A percentile compares a stretch with the other conserved stretches of the same genome.
Evolutionary conservation across 106 monocot genomes (phyloP).

Genomic region (Allium fistulosum): DNA sequence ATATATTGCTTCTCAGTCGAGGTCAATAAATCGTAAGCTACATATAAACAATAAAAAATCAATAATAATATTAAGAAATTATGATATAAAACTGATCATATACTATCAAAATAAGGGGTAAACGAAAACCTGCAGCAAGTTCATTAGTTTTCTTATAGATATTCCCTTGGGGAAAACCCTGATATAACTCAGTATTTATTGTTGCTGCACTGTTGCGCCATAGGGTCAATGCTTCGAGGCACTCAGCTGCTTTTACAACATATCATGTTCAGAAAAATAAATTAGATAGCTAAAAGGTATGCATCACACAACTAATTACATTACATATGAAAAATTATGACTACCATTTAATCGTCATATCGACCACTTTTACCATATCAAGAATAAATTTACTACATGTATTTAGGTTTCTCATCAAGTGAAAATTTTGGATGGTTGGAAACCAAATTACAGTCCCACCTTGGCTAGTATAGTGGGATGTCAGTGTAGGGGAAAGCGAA

Average conservation of each 20-base stretch:
- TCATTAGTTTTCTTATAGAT: conserved; percentile 28
- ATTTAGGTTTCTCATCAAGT: not conserved
- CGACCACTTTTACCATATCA: not conserved
- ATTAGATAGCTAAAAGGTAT: too few species aligned
- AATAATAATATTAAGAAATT: not conserved
- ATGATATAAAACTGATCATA: not conserved
- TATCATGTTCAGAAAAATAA: not conserved
- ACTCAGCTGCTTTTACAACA: conserved; percentile 26
- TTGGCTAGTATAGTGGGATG: too few species aligned
- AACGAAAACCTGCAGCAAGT: conserved; percentile 31
- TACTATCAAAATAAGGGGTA: not conserved
- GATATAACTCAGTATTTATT: conserved; percentile 39
- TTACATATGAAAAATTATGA: not conserved
- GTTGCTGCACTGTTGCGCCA: conserved; percentile 40
- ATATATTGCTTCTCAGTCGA: conserved; percentile 20
- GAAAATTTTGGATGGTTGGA: not conserved
- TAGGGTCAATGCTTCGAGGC: conserved; percentile 37
- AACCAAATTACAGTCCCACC: not conserved
- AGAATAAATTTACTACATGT: not conserved
- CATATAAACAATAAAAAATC: not conserved
- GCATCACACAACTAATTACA: too few species aligned
- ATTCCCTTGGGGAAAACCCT: conserved; percentile 20
- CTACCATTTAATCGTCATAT: not conserved
- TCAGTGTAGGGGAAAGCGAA: too few species aligned
- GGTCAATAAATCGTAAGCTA: conserved; percentile 46